Conservation (phyloP, 345 rosid genomes). For the Lumnitzera littorea region DNA sequence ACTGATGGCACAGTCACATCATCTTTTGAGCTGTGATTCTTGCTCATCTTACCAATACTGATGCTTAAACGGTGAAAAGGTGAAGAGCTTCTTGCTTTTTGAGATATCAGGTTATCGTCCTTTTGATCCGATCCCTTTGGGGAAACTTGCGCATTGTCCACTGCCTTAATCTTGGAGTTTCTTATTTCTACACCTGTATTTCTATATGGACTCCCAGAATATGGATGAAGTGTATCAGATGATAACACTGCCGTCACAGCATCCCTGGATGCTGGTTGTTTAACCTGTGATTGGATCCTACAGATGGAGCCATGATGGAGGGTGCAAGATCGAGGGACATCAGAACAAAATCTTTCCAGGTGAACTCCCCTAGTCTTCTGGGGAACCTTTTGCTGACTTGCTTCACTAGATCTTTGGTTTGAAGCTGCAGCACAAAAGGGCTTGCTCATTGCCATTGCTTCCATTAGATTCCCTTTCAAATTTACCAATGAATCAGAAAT, state of each 20-base stretch:
- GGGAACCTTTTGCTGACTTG: conserved; percentile 4
- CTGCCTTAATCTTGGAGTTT: conserved; percentile 11
- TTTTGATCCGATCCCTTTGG: conserved; percentile 26
- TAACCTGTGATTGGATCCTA: conserved; percentile 20
- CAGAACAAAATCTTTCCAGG: conserved; percentile 16
- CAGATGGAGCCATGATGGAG: conserved; percentile 30
- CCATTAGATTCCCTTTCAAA: conserved; percentile 21
- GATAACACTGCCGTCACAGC: conserved; percentile 19
- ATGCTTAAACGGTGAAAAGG: conserved; percentile 70
- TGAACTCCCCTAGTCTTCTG: conserved; percentile 21
- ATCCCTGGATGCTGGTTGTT: conserved; percentile 17
- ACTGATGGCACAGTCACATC: conserved; percentile 21
- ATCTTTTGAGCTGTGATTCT: conserved; percentile 41
- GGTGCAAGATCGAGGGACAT: conserved; percentile 33
- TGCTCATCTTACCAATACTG: conserved; percentile 44
- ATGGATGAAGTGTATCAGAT: conserved; percentile 26
- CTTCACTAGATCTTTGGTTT: conserved; percentile 21
- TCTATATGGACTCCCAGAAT: conserved; percentile 20
- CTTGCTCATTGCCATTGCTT: conserved; percentile 26
- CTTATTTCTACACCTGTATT: conserved; percentile 24
- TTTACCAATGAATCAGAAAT: conserved; percentile 17
- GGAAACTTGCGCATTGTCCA: conserved; percentile 17
- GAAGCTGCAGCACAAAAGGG: not conserved
- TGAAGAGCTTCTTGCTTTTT: conserved; percentile 60
- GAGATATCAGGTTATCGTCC: conserved; percentile 27